Percentiles rank a stretch among this genome's conserved stretches.
Evolutionary conservation across 306 rosid genomes (phyloP).

Genomic region (Abrus precatorius): DNA sequence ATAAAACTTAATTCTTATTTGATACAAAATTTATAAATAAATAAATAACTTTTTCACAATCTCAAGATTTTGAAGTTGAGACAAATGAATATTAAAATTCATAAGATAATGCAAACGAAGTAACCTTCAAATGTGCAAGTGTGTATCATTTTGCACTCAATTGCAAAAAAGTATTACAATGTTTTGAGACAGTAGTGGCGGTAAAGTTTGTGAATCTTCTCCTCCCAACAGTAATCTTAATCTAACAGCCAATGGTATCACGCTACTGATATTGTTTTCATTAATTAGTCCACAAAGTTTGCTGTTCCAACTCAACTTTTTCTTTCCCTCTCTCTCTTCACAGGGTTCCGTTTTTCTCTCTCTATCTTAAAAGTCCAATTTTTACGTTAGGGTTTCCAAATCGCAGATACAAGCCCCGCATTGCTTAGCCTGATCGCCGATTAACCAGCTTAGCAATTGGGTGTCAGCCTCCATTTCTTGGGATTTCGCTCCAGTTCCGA

Average conservation of each 20-base stretch:
- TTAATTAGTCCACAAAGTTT: neutral
- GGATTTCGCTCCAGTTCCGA: conserved; percentile 14
- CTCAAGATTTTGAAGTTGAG: too few relatives aligned
- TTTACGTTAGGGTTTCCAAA: conserved; percentile 49
- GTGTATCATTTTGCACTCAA: too few relatives aligned
- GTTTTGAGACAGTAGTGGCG: neutral
- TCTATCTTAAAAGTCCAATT: conserved; percentile 20
- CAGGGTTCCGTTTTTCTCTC: conserved; percentile 38
- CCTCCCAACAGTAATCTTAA: neutral
- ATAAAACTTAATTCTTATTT: too few relatives aligned
- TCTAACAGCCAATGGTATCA: too few relatives aligned
- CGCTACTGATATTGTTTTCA: neutral
- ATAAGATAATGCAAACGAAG: too few relatives aligned
- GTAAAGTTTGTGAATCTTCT: conserved; percentile 8
- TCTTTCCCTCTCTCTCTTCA: conserved; percentile 22
- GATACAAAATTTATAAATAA: too few relatives aligned
- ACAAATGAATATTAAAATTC: too few relatives aligned
- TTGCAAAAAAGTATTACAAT: neutral
- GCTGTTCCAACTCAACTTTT: conserved; percentile 7
- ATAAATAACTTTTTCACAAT: too few relatives aligned
- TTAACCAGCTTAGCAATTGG: neutral
- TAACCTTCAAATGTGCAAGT: too few relatives aligned
- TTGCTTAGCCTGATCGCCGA: conserved; percentile 34
- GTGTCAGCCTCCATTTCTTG: conserved; percentile 11
- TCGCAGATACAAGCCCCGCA: conserved; percentile 37